phyloP scores from a whole-genome alignment of 345 rosid genomes.

The Hirschfeldia incana region DNA sequence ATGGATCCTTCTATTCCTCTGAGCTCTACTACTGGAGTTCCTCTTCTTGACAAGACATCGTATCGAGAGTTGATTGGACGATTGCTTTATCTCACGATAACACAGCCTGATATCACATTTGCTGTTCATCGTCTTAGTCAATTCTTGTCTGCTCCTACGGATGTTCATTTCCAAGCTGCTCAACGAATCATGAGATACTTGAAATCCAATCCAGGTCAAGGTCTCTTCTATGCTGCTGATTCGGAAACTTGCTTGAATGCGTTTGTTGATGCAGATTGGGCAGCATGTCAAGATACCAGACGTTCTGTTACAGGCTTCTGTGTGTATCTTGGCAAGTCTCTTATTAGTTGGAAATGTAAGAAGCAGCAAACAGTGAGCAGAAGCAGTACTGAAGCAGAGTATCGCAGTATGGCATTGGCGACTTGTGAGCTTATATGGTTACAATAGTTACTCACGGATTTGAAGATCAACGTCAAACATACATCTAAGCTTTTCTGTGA shows the following conservation, averaged over 20 bases:
- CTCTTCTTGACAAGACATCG: not conserved
- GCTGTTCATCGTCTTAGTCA: not conserved
- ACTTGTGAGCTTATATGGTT: not conserved
- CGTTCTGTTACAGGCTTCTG: no score
- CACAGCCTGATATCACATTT: not conserved
- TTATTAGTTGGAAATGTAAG: not conserved
- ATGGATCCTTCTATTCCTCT: not conserved
- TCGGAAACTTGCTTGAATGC: not conserved
- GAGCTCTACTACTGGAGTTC: not conserved
- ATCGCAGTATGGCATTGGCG: not conserved
- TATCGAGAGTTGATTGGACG: not conserved
- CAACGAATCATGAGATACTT: not conserved
- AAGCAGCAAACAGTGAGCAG: not conserved
- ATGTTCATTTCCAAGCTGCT: not conserved
- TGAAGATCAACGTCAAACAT: not conserved
- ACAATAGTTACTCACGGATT: not conserved
- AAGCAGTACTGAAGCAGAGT: not conserved
- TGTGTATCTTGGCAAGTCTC: no score
- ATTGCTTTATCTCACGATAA: not conserved
- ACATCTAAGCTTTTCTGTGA: not conserved
- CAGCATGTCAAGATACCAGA: not conserved
- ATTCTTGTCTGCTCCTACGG: not conserved
- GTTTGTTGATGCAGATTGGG: not conserved
- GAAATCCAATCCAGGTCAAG: not conserved
- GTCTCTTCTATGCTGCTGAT: not conserved